Percentiles rank a stretch among this genome's conserved stretches.
These are phyloP conservation scores for Xylariaceae sp. DNA, from an alignment of 2,329 filamentous ascomycete species.

Conservation along the genomic window DNA sequence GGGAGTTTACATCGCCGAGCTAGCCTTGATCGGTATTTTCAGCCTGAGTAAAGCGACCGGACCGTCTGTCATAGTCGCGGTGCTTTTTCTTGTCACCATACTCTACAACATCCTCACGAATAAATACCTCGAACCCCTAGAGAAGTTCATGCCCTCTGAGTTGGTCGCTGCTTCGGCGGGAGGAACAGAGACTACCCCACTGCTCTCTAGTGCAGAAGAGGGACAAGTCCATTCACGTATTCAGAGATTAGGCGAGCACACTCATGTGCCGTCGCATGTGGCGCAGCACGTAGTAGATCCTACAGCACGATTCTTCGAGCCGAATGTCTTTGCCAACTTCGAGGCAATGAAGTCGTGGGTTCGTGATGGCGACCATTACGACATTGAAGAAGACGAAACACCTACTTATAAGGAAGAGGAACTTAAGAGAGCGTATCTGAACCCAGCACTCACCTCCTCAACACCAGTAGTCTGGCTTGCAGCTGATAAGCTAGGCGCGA, in stretches of 20 bases:
- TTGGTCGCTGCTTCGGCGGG: constrained; percentile 10
- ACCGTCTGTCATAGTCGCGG: constrained; percentile 57
- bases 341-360: constrained; percentile 23
- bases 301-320: constrained; percentile 24
- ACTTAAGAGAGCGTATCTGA: constrained; percentile 23
- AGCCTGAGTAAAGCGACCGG: constrained; percentile 53
- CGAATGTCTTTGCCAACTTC: constrained; percentile 22
- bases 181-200: constrained; percentile 20
- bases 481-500: constrained; percentile 55
- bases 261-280: constrained; percentile 14
- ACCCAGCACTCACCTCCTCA: constrained; percentile 31
- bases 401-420: constrained; percentile 24
- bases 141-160: constrained; percentile 24
- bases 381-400: constrained; percentile 12
- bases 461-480: constrained; percentile 64
- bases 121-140: constrained; percentile 25
- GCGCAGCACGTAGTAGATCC: constrained; percentile 18
- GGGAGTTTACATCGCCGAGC: constrained; percentile 65
- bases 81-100: constrained; percentile 56
- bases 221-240: constrained; percentile 18
- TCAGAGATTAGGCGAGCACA: constrained; percentile 17
- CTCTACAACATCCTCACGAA: constrained; percentile 52
- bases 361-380: constrained; percentile 13
- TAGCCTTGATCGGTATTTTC: constrained; percentile 68
- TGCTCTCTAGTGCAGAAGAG: constrained; percentile 23